Evolutionary conservation across 768 basidiomycete genomes (phyloP), one percentile per base, ranked within the genome.

Genomic region (Leccinellum albellum): DNA sequence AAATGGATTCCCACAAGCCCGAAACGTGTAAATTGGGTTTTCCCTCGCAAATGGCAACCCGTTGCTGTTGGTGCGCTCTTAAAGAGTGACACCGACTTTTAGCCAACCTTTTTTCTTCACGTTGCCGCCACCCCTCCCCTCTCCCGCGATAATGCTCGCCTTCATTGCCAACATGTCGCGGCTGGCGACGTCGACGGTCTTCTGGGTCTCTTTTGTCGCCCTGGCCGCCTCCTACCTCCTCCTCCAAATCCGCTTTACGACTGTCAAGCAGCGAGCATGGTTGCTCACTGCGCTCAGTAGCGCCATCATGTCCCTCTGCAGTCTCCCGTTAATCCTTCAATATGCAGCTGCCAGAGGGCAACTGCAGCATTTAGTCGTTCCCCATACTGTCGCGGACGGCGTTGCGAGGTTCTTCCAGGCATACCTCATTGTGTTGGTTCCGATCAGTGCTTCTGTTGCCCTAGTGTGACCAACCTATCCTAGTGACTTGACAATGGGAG

Each of bases 401-500:
- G 68, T 61, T 7, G 64, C 64, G 54, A 65, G 75, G 55, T 74
- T 77, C 53, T 82, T 82, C 62, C 79, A 78, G 56, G 77, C 75
- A 9, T 81, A 81, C 66, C 75, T 83, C 55, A 61, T 70, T 59
- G 59, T 42, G 70, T 70, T 54, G 49, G 70, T 71, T 20, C 32
- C 57, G 17, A 61, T 64, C 59, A 24, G n/a, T 60, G 20, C 54
- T 64, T 54, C 45, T 4, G 55, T 46, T 58, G 23, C 42, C 44
- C 48, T 52, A 26, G 21, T 51, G 53, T 63, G 20, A 57, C 61
- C 53, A 58, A 57, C 54, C 37, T 47, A 20, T 24, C 51, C 47
- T 58, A 80, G 78, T 53, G 79, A 84, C 69, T 66, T 83, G 50
- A 57, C 72, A 3, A 64, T 81, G 37, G 83, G 82, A 21, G 66